Evolutionary conservation across 345 rosid genomes (phyloP), one percentile per base, ranked within the genome.

Genomic region (Gossypium turneri): DNA sequence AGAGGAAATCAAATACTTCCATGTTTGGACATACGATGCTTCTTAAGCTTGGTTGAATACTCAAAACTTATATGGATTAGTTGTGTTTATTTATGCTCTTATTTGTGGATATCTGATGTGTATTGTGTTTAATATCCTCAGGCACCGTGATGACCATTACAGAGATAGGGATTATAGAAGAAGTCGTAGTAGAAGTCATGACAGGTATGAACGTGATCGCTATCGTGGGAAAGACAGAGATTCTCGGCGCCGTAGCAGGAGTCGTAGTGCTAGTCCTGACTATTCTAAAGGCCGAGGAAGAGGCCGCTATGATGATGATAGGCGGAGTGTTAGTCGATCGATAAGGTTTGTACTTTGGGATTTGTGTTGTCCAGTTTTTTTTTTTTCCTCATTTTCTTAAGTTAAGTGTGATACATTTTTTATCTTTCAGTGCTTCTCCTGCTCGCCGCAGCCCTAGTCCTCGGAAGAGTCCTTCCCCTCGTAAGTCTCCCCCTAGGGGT

Each of bases 231-330:
- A 67, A 78, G 87, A 82, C 64, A 85, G 83, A 75, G 88, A 86
- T 74, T 79, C 84, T 75, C 86, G 62, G 43, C 85, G 81, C 2
- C 84, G 83, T 52, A 86, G 92, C 63, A 85, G 88, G 86, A 88
- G 90, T 74, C 85, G 84, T 62, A 90, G 90, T 78, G 83, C 71
- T 0, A 89, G 94, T 64, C 92, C 87, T 59, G 87, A 81, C 69
- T 75, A 75, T 45, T 22, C 58, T 55, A 88, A 67, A 84, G 84
- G 86, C 44, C 78, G 86, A 52, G 86, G 88, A 72, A 83, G 86
- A 84, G 81, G 83, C 29, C 89, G 82, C 19, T 79, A 85, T 84
- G 83, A 90, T 68, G 87, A 88, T 73, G 85, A 79, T 22, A 79
- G 79, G 22, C 84, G 75, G 8, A 82, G 90, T 73, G 66, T n/a